These are phyloP conservation scores for Carex myosuroides DNA, from an alignment of 176 grass and related monocot genomes.

Conservation along the genomic window DNA sequence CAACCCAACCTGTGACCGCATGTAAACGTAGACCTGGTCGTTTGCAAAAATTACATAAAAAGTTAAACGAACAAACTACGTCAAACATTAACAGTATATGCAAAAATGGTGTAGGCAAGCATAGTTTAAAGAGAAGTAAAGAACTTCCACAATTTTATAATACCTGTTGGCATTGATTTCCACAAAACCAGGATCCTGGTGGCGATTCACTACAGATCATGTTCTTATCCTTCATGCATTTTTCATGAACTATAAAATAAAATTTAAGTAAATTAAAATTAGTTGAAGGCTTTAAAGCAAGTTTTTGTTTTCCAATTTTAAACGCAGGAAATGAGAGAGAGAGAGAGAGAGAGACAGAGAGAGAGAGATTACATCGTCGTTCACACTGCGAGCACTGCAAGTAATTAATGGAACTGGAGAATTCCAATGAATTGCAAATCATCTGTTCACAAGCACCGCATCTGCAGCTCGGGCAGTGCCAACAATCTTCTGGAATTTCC, in stretches of 20 bases:
- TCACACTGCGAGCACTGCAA: conserved; percentile 15
- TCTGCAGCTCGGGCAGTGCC: conserved; percentile 12
- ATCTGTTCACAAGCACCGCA: conserved; percentile 5
- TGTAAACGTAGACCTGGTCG: conserved; percentile 51
- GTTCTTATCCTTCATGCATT: conserved; percentile 12
- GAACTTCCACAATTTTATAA: neutral
- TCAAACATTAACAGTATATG: neutral
- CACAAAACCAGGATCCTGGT: conserved; percentile 15
- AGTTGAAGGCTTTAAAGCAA: neutral
- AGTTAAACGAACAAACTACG: neutral
- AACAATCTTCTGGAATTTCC: conserved; percentile 21
- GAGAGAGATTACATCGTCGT: neutral
- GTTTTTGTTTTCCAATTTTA: neutral
- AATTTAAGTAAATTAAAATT: neutral
- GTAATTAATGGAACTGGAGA: neutral
- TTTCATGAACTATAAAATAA: conserved; percentile 10
- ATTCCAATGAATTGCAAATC: neutral
- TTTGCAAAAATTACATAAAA: neutral
- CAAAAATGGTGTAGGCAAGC: neutral
- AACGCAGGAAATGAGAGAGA: neutral
- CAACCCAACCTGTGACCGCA: conserved; percentile 49
- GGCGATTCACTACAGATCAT: neutral
- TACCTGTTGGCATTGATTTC: conserved; percentile 17
- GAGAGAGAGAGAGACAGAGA: neutral
- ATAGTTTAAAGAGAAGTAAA: neutral